These are phyloP conservation scores for Penicillium fuscoglaucum DNA, from an alignment of 2,329 filamentous ascomycete species.

Conservation along the genomic window DNA sequence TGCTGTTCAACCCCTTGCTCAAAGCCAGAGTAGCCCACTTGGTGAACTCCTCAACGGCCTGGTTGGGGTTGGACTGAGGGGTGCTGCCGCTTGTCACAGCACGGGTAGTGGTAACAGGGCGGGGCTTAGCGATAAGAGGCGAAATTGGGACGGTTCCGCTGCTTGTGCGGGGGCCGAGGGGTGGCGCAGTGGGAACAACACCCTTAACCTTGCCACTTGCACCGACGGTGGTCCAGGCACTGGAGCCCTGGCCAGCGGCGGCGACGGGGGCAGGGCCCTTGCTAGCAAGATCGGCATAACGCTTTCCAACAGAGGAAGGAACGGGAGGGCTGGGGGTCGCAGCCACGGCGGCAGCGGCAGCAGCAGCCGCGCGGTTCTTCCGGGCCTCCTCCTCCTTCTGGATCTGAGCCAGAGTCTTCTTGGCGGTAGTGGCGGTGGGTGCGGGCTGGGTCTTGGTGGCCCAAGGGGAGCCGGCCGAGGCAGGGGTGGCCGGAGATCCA, in stretches of 20 bases:
- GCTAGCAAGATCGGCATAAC: slow-evolving; percentile 90
- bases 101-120: slow-evolving; percentile 55
- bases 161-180: slow-evolving; percentile 49
- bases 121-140: slow-evolving; percentile 51
- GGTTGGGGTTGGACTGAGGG: slow-evolving; percentile 49
- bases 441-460: slow-evolving; percentile 50
- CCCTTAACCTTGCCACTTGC: slow-evolving; percentile 88
- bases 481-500: slow-evolving; percentile 67
- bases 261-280: slow-evolving; percentile 60
- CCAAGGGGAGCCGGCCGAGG: slow-evolving; percentile 51
- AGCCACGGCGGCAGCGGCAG: slow-evolving; percentile 45
- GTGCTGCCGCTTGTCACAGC: slow-evolving; percentile 50
- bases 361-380: slow-evolving; percentile 70
- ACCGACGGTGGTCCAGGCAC: slow-evolving; percentile 92
- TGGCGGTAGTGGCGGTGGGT: slow-evolving; percentile 50
- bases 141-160: slow-evolving; percentile 46
- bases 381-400: slow-evolving; percentile 92
- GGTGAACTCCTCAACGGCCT: slow-evolving; percentile 85
- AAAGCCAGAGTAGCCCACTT: slow-evolving; percentile 88
- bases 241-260: slow-evolving; percentile 46
- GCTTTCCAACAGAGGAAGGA: slow-evolving; percentile 65
- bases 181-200: slow-evolving; percentile 57
- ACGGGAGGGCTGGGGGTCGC: slow-evolving; percentile 46
- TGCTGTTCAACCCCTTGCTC: slow-evolving; percentile 67
- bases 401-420: slow-evolving; percentile 94